Evolutionary conservation across 352 stramenopile genomes (phyloP), one percentile per base, ranked within the genome.

Genomic region (Phytophthora crassamura): DNA sequence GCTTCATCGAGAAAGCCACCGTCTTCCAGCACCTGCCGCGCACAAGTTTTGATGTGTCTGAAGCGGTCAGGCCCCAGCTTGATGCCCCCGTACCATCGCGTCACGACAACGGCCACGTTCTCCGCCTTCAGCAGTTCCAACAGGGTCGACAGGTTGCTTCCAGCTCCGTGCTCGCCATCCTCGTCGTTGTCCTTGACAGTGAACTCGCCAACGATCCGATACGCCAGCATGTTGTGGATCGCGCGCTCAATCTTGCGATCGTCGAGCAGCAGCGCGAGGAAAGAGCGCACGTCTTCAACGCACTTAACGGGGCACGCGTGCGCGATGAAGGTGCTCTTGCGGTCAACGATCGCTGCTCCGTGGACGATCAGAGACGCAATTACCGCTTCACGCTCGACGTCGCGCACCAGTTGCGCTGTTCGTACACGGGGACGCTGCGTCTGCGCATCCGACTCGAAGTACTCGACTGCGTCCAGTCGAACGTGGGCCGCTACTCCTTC

Each of bases 141-240:
- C 54, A 96, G 41, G 39, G 92, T 84, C 28, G 85, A 92, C 46
- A 96, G 61, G 52, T 95, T 95, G 58, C 77, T 92, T 4, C 87
- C 89, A 15, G 87, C 89, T 41, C 72, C 89, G 61, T 91, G 75
- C 48, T 96, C 89, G 25, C 89, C 89, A 57, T 96, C 89, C 34
- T 94, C 86, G 61, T 96, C 89, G 62, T 94, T 94, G 58, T 96
- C 89, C 35, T 94, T 95, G 51, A 94, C 64, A 2, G 78, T 70
- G 40, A 86, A 86, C 35, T 86, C 75, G 14, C 80, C 74, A 18
- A 90, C 67, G 59, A 95, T 92, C 35, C 87, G 86, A 68, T 95
- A 96, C 36, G 86, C 89, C 30, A 96, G 74, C 81, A 96, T 95
- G 74, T 96, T 96, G 69, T 96, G 89, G 51, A 90, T 89, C 36